phyloP scores from a whole-genome alignment of 306 rosid genomes.

The Corylus avellana region DNA sequence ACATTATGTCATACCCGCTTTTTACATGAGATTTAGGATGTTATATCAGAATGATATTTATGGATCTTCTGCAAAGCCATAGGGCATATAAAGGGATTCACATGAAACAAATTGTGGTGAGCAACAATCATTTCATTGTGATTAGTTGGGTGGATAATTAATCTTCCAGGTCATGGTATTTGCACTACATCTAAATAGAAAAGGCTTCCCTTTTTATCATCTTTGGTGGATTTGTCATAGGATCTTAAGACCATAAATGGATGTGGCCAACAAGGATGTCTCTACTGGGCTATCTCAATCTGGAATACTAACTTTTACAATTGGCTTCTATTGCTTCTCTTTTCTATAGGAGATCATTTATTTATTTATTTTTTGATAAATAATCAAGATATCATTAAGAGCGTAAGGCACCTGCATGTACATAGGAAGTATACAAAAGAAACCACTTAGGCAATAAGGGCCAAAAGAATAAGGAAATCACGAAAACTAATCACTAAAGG shows the following conservation, averaged over 20 bases:
- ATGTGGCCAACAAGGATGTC: too few species aligned
- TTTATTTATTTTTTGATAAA: too few species aligned
- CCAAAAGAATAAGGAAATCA: too few species aligned
- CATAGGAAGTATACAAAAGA: too few species aligned
- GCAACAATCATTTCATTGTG: not conserved
- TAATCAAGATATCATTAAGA: too few species aligned
- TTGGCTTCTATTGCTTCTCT: too few species aligned
- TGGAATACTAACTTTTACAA: too few species aligned
- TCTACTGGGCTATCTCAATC: too few species aligned
- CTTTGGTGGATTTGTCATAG: not conserved
- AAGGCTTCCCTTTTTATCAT: not conserved
- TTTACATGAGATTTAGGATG: not conserved
- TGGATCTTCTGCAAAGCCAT: not conserved
- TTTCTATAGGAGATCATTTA: too few species aligned
- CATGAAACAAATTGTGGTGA: not conserved
- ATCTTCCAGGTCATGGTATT: not conserved
- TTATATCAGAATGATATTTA: not conserved
- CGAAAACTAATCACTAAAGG: too few species aligned
- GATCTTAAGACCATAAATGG: not conserved
- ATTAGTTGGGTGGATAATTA: not conserved
- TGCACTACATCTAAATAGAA: not conserved
- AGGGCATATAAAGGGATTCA: not conserved
- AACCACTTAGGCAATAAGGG: too few species aligned
- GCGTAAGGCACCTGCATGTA: too few species aligned
- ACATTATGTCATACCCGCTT: not conserved